phyloP scores from a whole-genome alignment of 768 basidiomycete species.

The Tricholoma sp. region DNA sequence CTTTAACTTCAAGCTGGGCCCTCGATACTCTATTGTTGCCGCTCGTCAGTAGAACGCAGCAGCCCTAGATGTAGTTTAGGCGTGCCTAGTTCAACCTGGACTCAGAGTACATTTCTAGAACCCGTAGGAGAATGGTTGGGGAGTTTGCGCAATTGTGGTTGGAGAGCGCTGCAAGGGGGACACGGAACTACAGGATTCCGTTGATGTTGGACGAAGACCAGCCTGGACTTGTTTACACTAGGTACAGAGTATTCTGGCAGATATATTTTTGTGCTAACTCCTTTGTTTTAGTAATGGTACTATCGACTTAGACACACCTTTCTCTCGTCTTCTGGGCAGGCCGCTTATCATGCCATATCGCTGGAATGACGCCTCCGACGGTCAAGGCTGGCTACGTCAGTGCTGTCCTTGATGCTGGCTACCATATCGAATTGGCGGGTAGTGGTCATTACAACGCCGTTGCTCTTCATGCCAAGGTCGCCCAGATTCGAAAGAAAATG shows the following conservation, averaged over 20 bases:
- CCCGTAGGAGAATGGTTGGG: no score
- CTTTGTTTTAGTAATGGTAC: conserved; percentile 70
- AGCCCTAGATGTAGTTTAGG: no score
- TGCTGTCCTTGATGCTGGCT: conserved; percentile 89
- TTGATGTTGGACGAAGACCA: conserved; percentile 75
- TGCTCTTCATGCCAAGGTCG: conserved; percentile 84
- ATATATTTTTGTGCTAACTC: no score
- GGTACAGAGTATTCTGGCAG: conserved; percentile 45
- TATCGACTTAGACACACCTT: conserved; percentile 90
- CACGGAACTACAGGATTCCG: conserved; percentile 74
- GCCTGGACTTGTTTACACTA: conserved; percentile 85
- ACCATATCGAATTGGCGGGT: conserved; percentile 95
- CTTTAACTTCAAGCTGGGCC: no score
- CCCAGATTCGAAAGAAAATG: conserved; percentile 81
- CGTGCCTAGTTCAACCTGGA: no score
- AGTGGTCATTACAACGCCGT: conserved; percentile 94
- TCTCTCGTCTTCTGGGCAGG: conserved; percentile 94
- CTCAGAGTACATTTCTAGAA: no score
- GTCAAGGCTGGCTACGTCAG: conserved; percentile 94
- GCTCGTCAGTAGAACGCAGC: no score
- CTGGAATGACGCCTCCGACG: conserved; percentile 98
- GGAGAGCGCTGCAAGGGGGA: conserved; percentile 93
- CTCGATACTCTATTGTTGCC: no score
- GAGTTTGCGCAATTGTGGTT: conserved; percentile 83
- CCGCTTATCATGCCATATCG: conserved; percentile 99